A percentile compares a stretch with the other conserved stretches of the same genome.
These are phyloP conservation scores for Metarhizium album DNA, from an alignment of 2,329 filamentous ascomycete species.

Conservation along the genomic window DNA sequence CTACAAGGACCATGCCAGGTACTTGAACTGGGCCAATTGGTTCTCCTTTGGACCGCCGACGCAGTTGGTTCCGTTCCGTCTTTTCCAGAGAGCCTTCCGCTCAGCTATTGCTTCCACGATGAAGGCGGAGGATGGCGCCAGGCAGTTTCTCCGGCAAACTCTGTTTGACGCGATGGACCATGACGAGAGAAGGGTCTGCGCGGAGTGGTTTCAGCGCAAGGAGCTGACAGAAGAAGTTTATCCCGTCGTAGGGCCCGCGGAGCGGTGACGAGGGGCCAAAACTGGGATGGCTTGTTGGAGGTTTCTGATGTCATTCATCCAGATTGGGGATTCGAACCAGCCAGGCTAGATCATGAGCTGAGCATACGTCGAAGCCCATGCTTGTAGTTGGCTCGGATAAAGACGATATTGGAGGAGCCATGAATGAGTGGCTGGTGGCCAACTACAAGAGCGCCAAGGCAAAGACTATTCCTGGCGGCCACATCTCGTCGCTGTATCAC, in stretches of 20 bases:
- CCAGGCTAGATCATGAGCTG: constrained; percentile 8
- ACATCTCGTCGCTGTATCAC: constrained; percentile 12
- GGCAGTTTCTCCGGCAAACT: constrained; percentile 7
- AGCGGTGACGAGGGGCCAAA: constrained; percentile 6
- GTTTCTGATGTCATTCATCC: constrained; percentile 14
- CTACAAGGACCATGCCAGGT: constrained; percentile 9
- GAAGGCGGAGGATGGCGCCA: constrained; percentile 8
- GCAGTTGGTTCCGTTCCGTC: constrained; percentile 8
- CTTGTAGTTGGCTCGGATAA: constrained; percentile 9
- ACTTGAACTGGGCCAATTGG: constrained; percentile 12
- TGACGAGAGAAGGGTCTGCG: constrained; percentile 7
- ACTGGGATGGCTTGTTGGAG: constrained; percentile 16
- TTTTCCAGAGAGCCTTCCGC: constrained; percentile 9
- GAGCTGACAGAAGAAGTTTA: constrained; percentile 7
- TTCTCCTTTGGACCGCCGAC: constrained; percentile 10
- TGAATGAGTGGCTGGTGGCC: constrained; percentile 11
- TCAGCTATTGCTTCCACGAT: constrained; percentile 7
- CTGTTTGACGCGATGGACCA: constrained; percentile 10
- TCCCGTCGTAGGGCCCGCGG: constrained; percentile 6
- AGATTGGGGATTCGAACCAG: constrained; percentile 14
- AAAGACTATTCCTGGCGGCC: constrained; percentile 11
- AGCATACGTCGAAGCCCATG: constrained; percentile 10
- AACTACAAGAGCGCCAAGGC: constrained; percentile 10
- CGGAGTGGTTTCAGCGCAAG: constrained; percentile 4
- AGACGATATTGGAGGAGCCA: constrained; percentile 11